phyloP scores from a whole-genome alignment of 768 basidiomycete species.

The Bullera alba region DNA sequence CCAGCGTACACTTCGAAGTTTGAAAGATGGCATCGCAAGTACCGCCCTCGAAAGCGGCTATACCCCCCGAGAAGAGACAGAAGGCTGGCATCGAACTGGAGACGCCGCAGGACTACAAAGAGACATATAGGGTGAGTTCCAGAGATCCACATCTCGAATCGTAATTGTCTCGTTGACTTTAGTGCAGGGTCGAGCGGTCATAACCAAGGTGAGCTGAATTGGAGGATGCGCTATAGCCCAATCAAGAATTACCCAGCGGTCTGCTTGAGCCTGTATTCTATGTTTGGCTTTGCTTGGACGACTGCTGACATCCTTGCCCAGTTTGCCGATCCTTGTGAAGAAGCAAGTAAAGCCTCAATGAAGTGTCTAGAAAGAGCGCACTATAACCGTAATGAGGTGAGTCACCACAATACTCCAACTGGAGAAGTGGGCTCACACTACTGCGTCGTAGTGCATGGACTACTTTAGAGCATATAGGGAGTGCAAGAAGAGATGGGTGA shows the following conservation, averaged over 20 bases:
- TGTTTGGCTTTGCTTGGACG: not conserved
- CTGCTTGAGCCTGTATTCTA: too few relatives aligned
- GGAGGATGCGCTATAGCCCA: not conserved
- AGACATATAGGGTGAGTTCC: constrained; percentile 37
- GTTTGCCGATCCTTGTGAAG: constrained; percentile 45
- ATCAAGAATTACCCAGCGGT: not conserved
- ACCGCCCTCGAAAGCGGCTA: constrained; percentile 34
- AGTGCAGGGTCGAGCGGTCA: constrained; percentile 5
- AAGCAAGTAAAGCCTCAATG: constrained; percentile 38
- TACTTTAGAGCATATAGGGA: constrained; percentile 41
- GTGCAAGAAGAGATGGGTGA: constrained; percentile 45
- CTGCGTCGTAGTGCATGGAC: constrained; percentile 25
- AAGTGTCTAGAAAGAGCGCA: constrained; percentile 43
- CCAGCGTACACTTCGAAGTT: not conserved
- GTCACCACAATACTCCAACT: not conserved
- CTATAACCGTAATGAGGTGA: constrained; percentile 44
- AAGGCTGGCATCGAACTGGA: constrained; percentile 28
- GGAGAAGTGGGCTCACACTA: constrained; percentile 2
- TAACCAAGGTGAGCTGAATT: constrained; percentile 8
- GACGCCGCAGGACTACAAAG: constrained; percentile 40
- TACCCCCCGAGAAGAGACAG: constrained; percentile 13
- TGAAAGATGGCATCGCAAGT: constrained; percentile 37
- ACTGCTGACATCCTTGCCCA: constrained; percentile 13
- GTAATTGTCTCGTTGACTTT: not conserved
- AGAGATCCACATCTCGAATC: not conserved